phyloP scores from a whole-genome alignment of 148 eudicot genomes.

The Euryodendron excelsum region DNA sequence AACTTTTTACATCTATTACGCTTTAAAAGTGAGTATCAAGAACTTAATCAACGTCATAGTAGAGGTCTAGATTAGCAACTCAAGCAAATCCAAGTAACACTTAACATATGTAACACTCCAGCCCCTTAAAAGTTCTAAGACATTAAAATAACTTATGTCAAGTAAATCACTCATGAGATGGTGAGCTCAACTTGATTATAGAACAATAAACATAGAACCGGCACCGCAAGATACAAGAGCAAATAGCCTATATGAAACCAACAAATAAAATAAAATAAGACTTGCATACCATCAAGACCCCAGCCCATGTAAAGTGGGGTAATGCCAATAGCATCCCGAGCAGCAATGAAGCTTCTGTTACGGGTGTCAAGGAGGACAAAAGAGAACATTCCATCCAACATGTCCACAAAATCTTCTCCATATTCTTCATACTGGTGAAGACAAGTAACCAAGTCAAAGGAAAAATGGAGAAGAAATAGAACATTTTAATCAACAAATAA shows the following conservation, averaged over 20 bases:
- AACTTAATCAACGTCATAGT: neutral
- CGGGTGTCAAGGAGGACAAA: constrained; percentile 93
- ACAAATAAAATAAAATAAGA: neutral
- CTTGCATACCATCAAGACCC: constrained; percentile 88
- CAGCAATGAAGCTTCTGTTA: constrained; percentile 85
- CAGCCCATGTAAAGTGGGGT: constrained; percentile 93
- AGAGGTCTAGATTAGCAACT: neutral
- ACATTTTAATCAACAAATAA: neutral
- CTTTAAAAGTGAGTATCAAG: neutral
- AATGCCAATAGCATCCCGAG: constrained; percentile 89
- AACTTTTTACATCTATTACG: neutral
- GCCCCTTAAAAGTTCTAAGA: too few species aligned
- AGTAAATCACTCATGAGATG: neutral
- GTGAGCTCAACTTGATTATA: constrained; percentile 12
- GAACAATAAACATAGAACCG: neutral
- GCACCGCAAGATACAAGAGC: neutral
- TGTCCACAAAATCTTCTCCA: constrained; percentile 88
- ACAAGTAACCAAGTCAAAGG: neutral
- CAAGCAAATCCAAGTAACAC: neutral
- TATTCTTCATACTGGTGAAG: constrained; percentile 72
- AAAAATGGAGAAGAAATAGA: constrained; percentile 1
- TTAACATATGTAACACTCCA: neutral
- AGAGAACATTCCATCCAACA: constrained; percentile 97
- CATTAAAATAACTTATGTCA: neutral
- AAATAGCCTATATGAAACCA: neutral